Evolutionary conservation across 208 protist genomes (phyloP).

Genomic region (Trypanosoma lewisi): DNA sequence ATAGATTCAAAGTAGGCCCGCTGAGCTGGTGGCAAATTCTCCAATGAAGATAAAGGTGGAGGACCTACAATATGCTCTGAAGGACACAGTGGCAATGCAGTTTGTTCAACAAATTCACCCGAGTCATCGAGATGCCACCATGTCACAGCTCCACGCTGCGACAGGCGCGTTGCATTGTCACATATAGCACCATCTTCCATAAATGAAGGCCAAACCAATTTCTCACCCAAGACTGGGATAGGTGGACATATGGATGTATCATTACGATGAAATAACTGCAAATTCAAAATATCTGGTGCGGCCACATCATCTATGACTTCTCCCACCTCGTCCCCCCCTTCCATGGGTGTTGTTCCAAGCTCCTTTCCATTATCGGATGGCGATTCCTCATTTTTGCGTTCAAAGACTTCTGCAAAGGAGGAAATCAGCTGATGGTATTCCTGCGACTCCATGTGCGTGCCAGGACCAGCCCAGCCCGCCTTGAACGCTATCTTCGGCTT

Average conservation of each 20-base stretch:
- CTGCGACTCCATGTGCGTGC: slow-evolving; percentile 65
- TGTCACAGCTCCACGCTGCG: slow-evolving; percentile 66
- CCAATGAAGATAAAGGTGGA: slow-evolving; percentile 5
- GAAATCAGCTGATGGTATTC: slow-evolving; percentile 72
- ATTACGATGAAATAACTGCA: slow-evolving; percentile 89
- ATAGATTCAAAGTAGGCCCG: slow-evolving; percentile 26
- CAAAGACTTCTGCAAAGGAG: slow-evolving; percentile 76
- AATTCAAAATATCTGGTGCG: slow-evolving; percentile 44
- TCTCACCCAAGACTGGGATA: slow-evolving; percentile 58
- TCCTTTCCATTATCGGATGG: slow-evolving; percentile 22
- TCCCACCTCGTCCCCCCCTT: background rate
- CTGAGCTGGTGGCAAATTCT: slow-evolving; percentile 10
- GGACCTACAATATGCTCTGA: background rate
- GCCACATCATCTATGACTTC: slow-evolving; percentile 14
- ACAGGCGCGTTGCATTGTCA: slow-evolving; percentile 80
- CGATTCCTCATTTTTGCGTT: slow-evolving; percentile 23
- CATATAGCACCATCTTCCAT: slow-evolving; percentile 72
- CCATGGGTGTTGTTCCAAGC: too few species aligned
- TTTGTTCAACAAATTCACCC: slow-evolving; percentile 86
- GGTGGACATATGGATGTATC: slow-evolving; percentile 35
- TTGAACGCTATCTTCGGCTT: slow-evolving; percentile 83
- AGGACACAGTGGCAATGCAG: slow-evolving; percentile 48
- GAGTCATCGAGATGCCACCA: slow-evolving; percentile 92
- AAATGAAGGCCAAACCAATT: slow-evolving; percentile 75
- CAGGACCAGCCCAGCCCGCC: slow-evolving; percentile 75